phyloP scores from a whole-genome alignment of 192 early-diverging fungal genomes.

The Mortierella antarctica region DNA sequence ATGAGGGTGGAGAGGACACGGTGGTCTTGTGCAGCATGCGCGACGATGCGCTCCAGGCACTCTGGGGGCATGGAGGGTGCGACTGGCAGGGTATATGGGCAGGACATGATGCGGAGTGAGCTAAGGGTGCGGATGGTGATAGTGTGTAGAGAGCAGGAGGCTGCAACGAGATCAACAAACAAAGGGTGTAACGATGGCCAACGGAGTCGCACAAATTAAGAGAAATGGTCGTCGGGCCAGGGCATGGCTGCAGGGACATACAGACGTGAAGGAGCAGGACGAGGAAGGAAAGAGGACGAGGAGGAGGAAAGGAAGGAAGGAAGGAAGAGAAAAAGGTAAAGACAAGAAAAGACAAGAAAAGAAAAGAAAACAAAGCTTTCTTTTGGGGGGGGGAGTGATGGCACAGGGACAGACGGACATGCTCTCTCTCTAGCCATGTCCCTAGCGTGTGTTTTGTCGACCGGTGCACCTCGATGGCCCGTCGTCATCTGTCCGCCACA shows the following conservation, averaged over 20 bases:
- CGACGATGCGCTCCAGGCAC: slow-evolving; percentile 34
- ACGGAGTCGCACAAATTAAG: too few species aligned
- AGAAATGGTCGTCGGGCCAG: too few species aligned
- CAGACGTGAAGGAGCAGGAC: not conserved
- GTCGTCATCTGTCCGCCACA: too few species aligned
- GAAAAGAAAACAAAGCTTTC: not conserved
- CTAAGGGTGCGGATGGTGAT: not conserved
- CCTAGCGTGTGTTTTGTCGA: too few species aligned
- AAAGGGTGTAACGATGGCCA: too few species aligned
- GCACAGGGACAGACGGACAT: not conserved
- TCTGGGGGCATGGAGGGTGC: slow-evolving; percentile 19
- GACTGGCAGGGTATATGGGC: not conserved
- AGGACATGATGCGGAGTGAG: not conserved
- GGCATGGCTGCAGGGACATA: not conserved
- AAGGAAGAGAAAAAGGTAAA: slow-evolving; percentile 1
- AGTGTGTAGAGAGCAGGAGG: not conserved
- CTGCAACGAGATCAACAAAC: too few species aligned
- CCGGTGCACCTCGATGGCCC: too few species aligned
- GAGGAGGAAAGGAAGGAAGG: not conserved
- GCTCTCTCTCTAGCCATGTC: not conserved
- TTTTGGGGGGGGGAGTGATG: not conserved
- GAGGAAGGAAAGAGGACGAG: not conserved
- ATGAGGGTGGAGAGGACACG: slow-evolving; percentile 20
- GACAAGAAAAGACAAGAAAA: not conserved
- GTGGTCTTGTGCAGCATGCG: slow-evolving; percentile 24